Base-by-base conservation (phyloP, 73 alveolate species). In the Paraurostyla sp. region DNA sequence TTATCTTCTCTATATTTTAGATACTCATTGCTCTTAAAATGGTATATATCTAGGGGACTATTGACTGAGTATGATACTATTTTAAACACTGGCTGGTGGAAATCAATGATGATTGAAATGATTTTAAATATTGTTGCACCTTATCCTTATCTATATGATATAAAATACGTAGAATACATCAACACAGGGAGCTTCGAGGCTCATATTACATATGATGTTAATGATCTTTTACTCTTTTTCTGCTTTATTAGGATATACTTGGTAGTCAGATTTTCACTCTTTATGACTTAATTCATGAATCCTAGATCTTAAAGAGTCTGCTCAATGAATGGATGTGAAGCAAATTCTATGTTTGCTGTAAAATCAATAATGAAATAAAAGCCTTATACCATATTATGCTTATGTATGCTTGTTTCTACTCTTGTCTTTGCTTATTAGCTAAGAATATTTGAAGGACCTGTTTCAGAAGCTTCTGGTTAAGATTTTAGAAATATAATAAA, bases 281-380 rank as follows among this genome's bases (percentile, higher is more conserved):
- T 87, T 32, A 92, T 82, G 87, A 57, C 94, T 20, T 45, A 60
- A 36, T 95, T 88, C 89, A 90, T 92, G 92, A 81, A 87, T 41
- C 86, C 94, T 50, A 59, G 98, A 51, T 83, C 98, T 0, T 87
- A 92, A 23, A 89, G 98, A 80, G 97, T 95, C 11, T 91, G 97
- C 76, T 85, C 86, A 56, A 89, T 95, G 95, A 90, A 95, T 81
- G 98, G 96, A 13, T 88, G 96, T 69, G 92, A 92, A 32, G 97
- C 97, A 59, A 83, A 85, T 59, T 84, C 93, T 29, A 71, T 83
- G 91, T 95, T 90, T 75, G 93, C 97, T 0, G 75, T 95, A 27
- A 95, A 95, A 71, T 89, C 96, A 43, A 48, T 95, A 27, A 95
- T 95, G 97, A 90, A 88, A 83, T 76, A 87, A 23, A 51, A 85